phyloP scores from a whole-genome alignment of 805 yeast species.

The Blastobotrys parvus region DNA sequence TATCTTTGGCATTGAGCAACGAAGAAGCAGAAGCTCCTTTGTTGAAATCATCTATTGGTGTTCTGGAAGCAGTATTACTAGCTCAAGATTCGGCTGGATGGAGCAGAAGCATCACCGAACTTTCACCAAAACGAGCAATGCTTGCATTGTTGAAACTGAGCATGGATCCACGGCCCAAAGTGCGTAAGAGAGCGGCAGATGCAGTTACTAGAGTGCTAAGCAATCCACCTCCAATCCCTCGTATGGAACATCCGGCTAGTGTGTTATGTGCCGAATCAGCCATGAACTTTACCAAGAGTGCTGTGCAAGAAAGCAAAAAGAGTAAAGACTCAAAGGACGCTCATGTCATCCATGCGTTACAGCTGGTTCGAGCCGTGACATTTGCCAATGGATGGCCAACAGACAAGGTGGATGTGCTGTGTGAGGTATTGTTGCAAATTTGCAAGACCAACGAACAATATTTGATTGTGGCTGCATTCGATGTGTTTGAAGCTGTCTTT shows the following conservation, averaged over 20 bases:
- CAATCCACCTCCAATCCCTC: slow-evolving; percentile 70
- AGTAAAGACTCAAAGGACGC: slow-evolving; percentile 38
- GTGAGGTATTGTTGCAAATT: slow-evolving; percentile 67
- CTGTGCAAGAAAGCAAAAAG: slow-evolving; percentile 29
- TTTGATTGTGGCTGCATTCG: slow-evolving; percentile 72
- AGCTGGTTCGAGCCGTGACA: slow-evolving; percentile 63
- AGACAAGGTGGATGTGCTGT: slow-evolving; percentile 55
- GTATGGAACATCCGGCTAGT: slow-evolving; percentile 73
- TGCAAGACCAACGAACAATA: slow-evolving; percentile 80
- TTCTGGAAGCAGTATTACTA: slow-evolving; percentile 65
- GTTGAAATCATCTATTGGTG: slow-evolving; percentile 75
- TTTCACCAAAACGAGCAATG: slow-evolving; percentile 74
- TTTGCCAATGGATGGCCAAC: slow-evolving; percentile 79
- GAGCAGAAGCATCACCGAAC: slow-evolving; percentile 35
- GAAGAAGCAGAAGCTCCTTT: slow-evolving; percentile 70
- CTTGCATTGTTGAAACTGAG: slow-evolving; percentile 70
- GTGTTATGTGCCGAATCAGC: slow-evolving; percentile 59
- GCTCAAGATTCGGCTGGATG: slow-evolving; percentile 80
- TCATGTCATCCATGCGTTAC: slow-evolving; percentile 64
- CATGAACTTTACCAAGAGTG: slow-evolving; percentile 40
- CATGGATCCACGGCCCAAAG: slow-evolving; percentile 87
- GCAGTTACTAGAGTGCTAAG: slow-evolving; percentile 59
- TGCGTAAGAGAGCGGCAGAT: slow-evolving; percentile 90
- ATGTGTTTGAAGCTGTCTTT: slow-evolving; percentile 76
- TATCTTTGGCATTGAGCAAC: slow-evolving; percentile 73